Conservation (phyloP, 176 grass and related monocot genomes). For the Rhynchospora breviuscula region DNA sequence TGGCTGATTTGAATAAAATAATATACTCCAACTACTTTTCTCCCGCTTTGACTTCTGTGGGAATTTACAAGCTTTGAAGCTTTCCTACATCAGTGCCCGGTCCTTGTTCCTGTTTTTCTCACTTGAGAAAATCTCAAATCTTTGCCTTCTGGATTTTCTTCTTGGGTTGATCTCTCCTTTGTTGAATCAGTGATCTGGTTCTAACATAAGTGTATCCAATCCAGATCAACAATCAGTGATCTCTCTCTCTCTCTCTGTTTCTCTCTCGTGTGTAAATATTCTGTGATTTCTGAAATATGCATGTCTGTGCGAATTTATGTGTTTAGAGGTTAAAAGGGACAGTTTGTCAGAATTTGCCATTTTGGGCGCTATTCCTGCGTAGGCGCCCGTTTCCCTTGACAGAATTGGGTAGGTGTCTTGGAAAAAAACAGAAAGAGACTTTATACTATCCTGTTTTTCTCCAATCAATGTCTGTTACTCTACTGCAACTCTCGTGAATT, state of each 20-base stretch:
- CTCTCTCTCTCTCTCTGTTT: neutral
- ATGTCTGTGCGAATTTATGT: neutral
- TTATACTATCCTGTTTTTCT: conserved; percentile 9
- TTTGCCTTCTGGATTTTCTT: neutral
- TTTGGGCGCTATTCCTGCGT: conserved; percentile 6
- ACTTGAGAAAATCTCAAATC: neutral
- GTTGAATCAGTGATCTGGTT: neutral
- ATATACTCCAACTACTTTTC: neutral
- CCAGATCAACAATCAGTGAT: neutral
- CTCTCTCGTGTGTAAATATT: neutral
- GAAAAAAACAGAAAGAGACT: conserved; percentile 29
- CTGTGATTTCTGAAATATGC: neutral
- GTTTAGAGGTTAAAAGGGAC: neutral
- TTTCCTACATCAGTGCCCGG: neutral
- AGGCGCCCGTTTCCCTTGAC: neutral
- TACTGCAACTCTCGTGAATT: conserved; percentile 16
- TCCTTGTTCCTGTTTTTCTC: neutral
- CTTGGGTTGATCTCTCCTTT: neutral
- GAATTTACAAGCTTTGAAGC: neutral
- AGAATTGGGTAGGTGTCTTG: conserved; percentile 17
- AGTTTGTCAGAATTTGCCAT: conserved; percentile 23
- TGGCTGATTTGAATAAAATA: neutral
- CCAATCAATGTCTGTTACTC: conserved; percentile 9
- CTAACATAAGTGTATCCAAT: neutral
- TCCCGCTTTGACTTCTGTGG: neutral